These are phyloP conservation scores for Fulvia fulva DNA, from an alignment of 2,329 filamentous ascomycete genomes.

Conservation along the genomic window DNA sequence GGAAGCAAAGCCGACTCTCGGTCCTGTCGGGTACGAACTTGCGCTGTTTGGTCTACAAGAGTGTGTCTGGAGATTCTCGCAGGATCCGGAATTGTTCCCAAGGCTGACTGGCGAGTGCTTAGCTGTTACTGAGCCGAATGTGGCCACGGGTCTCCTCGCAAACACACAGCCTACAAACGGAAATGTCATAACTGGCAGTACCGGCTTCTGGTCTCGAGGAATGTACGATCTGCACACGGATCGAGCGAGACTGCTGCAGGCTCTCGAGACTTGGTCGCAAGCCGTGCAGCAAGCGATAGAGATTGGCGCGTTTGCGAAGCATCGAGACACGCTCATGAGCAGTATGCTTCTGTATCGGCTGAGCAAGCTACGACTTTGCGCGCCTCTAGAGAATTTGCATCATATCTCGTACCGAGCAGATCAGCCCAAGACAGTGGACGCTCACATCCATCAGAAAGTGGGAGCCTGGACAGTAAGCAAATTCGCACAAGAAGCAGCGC, in stretches of 20 bases:
- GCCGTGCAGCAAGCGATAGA: conserved; percentile 6
- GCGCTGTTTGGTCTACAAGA: conserved; percentile 18
- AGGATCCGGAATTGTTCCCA: conserved; percentile 18
- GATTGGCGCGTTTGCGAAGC: conserved; percentile 7
- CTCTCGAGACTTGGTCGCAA: conserved; percentile 10
- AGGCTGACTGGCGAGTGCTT: conserved; percentile 11
- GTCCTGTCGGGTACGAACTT: conserved; percentile 15
- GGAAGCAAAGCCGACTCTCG: conserved; percentile 13
- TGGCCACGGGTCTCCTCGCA: not conserved
- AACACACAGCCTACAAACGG: not conserved
- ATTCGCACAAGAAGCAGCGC: conserved; percentile 10
- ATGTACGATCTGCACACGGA: conserved; percentile 9
- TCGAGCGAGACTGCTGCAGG: conserved; percentile 7
- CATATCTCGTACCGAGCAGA: conserved; percentile 15
- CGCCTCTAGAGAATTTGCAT: conserved; percentile 15
- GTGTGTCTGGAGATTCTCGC: conserved; percentile 18
- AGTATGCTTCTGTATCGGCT: conserved; percentile 14
- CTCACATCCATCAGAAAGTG: conserved; percentile 8
- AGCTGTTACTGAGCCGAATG: conserved; percentile 3
- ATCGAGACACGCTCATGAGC: conserved; percentile 13
- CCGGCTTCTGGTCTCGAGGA: conserved; percentile 1
- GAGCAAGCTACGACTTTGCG: conserved; percentile 10
- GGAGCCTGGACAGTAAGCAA: conserved; percentile 9
- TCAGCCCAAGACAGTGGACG: conserved; percentile 6
- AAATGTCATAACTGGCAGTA: not conserved